Evolutionary conservation across 2,329 filamentous ascomycete species (phyloP).

Genomic region (Hypocreales sp.): DNA sequence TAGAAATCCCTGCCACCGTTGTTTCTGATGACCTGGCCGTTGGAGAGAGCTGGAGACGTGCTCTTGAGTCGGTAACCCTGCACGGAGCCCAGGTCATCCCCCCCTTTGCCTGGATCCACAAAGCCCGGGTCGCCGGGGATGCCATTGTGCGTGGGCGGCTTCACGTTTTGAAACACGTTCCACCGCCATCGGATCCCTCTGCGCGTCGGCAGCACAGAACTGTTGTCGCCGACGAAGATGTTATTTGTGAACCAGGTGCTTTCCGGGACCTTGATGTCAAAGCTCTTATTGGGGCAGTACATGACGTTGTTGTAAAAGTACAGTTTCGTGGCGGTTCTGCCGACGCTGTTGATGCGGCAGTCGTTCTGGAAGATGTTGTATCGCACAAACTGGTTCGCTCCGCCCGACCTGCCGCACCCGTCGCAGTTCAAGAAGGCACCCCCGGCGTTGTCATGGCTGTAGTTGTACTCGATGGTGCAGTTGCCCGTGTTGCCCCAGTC

Average conservation of each 20-base stretch:
- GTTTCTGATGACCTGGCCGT: constrained; percentile 5
- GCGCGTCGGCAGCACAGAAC: constrained; percentile 6
- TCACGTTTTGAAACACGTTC: constrained; percentile 9
- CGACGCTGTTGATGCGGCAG: constrained; percentile 10
- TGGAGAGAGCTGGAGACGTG: constrained; percentile 6
- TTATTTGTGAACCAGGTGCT: constrained; percentile 10
- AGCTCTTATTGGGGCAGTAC: constrained; percentile 8
- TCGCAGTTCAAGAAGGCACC: constrained; percentile 12
- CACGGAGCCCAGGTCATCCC: constrained; percentile 3
- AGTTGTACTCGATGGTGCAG: constrained; percentile 12
- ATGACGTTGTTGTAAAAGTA: constrained; percentile 12
- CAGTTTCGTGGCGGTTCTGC: constrained; percentile 6
- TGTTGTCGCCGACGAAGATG: constrained; percentile 9
- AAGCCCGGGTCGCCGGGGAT: constrained; percentile 6
- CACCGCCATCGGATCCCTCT: constrained; percentile 7
- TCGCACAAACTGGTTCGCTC: constrained; percentile 9
- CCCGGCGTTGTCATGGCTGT: constrained; percentile 12
- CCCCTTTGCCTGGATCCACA: constrained; percentile 3
- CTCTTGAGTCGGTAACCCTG: constrained; percentile 6
- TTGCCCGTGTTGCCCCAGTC: constrained; percentile 12
- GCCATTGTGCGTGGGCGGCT: constrained; percentile 5
- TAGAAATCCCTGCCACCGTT: constrained; percentile 9
- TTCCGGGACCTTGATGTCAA: constrained; percentile 7
- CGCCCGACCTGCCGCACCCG: constrained; percentile 9
- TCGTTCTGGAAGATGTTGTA: constrained; percentile 13